Conservation (phyloP, 805 yeast genomes). For the Candida easanensis region DNA sequence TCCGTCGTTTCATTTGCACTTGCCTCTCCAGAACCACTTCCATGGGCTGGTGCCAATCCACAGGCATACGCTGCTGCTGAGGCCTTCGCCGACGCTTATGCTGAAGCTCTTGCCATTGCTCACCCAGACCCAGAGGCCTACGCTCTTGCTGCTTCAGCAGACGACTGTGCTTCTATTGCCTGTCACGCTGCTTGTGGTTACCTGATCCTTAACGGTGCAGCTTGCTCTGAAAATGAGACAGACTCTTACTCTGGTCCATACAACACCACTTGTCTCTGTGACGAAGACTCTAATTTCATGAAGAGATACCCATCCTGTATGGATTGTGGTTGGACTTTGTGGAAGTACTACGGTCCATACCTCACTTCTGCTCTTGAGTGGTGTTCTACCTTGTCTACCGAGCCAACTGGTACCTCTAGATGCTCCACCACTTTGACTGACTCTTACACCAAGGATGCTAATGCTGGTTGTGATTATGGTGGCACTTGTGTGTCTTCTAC, state of each 20-base stretch:
- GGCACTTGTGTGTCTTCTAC: slow-evolving; percentile 16
- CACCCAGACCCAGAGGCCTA: slow-evolving; percentile 32
- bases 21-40: slow-evolving; percentile 16
- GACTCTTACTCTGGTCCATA: slow-evolving; percentile 29
- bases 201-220: slow-evolving; percentile 31
- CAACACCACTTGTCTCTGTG: slow-evolving; percentile 33
- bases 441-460: slow-evolving; percentile 21
- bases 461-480: slow-evolving; percentile 18
- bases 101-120: slow-evolving; percentile 29
- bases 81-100: slow-evolving; percentile 27
- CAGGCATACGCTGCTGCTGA: slow-evolving; percentile 23
- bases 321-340: slow-evolving; percentile 40
- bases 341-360: slow-evolving; percentile 35
- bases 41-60: slow-evolving; percentile 26
- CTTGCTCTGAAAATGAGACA: slow-evolving; percentile 24
- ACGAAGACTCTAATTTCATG: slow-evolving; percentile 27
- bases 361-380: slow-evolving; percentile 31
- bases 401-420: slow-evolving; percentile 36
- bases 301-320: slow-evolving; percentile 32
- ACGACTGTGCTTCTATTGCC: slow-evolving; percentile 30
- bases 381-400: slow-evolving; percentile 30
- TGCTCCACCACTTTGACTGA: slow-evolving; percentile 26
- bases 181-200: slow-evolving; percentile 37
- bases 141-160: slow-evolving; percentile 30
- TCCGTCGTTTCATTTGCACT: slow-evolving; percentile 7